These are phyloP conservation scores for Puccinia hordei DNA, from an alignment of 1,284 basidiomycete genomes.

Conservation along the genomic window DNA sequence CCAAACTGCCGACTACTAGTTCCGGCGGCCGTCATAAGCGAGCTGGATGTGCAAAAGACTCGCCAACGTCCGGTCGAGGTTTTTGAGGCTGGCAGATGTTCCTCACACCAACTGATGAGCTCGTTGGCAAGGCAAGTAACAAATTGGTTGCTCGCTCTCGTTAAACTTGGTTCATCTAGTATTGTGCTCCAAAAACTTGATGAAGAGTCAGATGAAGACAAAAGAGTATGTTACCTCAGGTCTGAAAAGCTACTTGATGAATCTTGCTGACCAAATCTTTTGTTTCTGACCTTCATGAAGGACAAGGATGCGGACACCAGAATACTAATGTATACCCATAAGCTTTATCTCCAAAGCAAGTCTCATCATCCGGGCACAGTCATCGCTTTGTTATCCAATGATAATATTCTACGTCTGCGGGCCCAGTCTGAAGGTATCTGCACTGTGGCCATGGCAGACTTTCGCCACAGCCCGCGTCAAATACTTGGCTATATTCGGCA, in stretches of 20 bases:
- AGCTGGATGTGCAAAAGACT: conserved; percentile 31
- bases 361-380: neutral
- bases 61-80: conserved; percentile 23
- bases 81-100: conserved; percentile 18
- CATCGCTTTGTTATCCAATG: conserved; percentile 30
- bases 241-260: neutral
- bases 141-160: conserved; percentile 22
- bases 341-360: conserved; percentile 13
- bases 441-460: conserved; percentile 18
- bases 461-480: conserved; percentile 10
- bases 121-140: conserved; percentile 28
- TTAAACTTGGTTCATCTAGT: neutral
- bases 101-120: neutral
- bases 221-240: neutral
- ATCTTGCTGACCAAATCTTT: conserved; percentile 3
- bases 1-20: conserved; percentile 13
- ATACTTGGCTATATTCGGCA: neutral
- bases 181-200: conserved; percentile 22
- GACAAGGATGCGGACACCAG: conserved; percentile 16
- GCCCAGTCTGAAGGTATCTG: conserved; percentile 41
- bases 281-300: neutral
- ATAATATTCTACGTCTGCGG: conserved; percentile 30
- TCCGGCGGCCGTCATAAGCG: conserved; percentile 18
- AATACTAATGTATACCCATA: conserved; percentile 26
- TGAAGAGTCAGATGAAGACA: conserved; percentile 9